Evolutionary conservation across 2,329 filamentous ascomycete species (phyloP), one percentile per base, ranked within the genome.

Genomic region (Aspergillus japonicus): DNA sequence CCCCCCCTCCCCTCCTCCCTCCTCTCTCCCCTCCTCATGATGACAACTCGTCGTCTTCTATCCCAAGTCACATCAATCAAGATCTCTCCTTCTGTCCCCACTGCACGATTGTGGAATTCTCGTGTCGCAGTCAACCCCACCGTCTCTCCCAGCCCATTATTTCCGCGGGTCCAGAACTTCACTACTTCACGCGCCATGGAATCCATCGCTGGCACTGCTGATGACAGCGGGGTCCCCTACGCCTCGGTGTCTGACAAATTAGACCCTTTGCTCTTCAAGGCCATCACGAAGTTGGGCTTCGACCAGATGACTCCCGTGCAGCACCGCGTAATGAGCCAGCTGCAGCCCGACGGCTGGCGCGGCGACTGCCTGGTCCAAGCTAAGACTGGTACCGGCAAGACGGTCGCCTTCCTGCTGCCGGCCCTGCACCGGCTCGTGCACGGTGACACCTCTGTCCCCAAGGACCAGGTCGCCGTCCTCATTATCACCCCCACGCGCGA

Each of bases 331-430:
- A 71, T 85, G 58, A 80, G 74, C 2, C 78, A 83, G 61, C 74
- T 85, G 39, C 39, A 44, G 26, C 81, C 82, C 7, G 75, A 69
- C 33, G 33, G 33, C 44, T 78, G 79, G 69, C 76, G 75, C 44
- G 78, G 78, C 50, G 82, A 85, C 66, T 83, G 82, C 62, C 77
- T 85, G 35, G 83, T 83, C 33, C 82, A 84, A 63, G 79, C 80
- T 35, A 81, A 80, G 64, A 82, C 80, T 0, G 80, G 80, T 4
- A 82, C 80, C 1, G 80, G 80, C 57, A 82, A 82, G 66, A 82
- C 80, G 4, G 71, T 81, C 23, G 80, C 79, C 7, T 82, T 82
- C 60, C 68, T 82, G 21, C 74, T 81, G 1, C 80, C 80, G 5
- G 76, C 79, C 2, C 70, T 82, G 35, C 80, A 82, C 64, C 77